These are phyloP conservation scores for Phytophthora pinifolia DNA, from an alignment of 352 stramenopile genomes.

Conservation along the genomic window DNA sequence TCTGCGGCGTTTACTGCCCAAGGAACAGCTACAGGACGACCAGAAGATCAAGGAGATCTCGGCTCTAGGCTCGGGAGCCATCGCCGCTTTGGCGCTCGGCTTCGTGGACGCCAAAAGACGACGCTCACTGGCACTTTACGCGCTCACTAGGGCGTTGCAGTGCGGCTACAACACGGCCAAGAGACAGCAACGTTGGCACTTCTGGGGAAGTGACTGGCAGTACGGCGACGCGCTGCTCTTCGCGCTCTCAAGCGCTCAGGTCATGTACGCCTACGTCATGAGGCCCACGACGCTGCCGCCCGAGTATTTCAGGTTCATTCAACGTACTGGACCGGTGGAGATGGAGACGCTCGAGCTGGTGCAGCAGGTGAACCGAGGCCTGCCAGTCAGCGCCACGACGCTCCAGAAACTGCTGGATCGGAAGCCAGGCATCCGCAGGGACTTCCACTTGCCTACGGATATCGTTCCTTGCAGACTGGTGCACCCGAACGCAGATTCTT, in stretches of 20 bases:
- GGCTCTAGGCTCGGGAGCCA: conserved; percentile 54
- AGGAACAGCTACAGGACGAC: conserved; percentile 19
- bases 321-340: conserved; percentile 67
- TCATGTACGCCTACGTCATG: conserved; percentile 90
- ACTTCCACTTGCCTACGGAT: conserved; percentile 30
- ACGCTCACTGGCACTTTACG: conserved; percentile 81
- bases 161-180: conserved; percentile 88
- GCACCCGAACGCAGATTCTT: conserved; percentile 54
- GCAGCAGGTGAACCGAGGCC: conserved; percentile 54
- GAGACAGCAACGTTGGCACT: conserved; percentile 77
- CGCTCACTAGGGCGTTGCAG: conserved; percentile 77
- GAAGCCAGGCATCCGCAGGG: conserved; percentile 33
- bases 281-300: conserved; percentile 61
- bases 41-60: conserved; percentile 46
- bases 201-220: conserved; percentile 85
- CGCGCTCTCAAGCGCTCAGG: conserved; percentile 68
- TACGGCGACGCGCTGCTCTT: conserved; percentile 85
- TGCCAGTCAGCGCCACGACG: conserved; percentile 39
- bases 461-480: conserved; percentile 65
- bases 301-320: conserved; percentile 87
- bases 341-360: conserved; percentile 66
- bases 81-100: conserved; percentile 59
- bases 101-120: conserved; percentile 71
- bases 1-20: conserved; percentile 34
- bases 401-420: conserved; percentile 49